These are phyloP conservation scores for Pholiota molesta DNA, from an alignment of 768 basidiomycete genomes.

Conservation along the genomic window DNA sequence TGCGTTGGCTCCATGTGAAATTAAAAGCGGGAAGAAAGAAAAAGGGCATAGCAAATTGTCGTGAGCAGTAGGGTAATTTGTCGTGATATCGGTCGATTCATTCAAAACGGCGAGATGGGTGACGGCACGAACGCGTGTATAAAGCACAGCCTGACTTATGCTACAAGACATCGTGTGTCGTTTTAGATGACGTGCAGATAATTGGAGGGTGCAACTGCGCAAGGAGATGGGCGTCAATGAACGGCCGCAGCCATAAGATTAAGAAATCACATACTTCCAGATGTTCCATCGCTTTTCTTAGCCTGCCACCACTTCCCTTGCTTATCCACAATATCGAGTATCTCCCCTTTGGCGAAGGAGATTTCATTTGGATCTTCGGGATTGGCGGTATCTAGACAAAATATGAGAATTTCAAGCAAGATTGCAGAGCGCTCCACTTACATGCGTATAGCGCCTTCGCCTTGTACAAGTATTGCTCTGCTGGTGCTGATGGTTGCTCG, in stretches of 20 bases:
- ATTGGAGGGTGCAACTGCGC: conserved; percentile 80
- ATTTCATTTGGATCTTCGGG: conserved; percentile 96
- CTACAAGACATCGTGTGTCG: conserved; percentile 1
- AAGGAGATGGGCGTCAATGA: conserved; percentile 13
- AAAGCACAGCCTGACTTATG: conserved; percentile 8
- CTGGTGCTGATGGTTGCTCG: conserved; percentile 29
- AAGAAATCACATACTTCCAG: conserved; percentile 68
- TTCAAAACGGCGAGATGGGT: conserved; percentile 12
- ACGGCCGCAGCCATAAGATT: not conserved
- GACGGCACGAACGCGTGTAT: conserved; percentile 4
- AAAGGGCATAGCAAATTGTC: conserved; percentile 25
- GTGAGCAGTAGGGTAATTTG: conserved; percentile 25
- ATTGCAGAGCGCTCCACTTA: conserved; percentile 34
- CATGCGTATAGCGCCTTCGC: conserved; percentile 92
- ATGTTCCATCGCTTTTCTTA: conserved; percentile 70
- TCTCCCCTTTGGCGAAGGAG: conserved; percentile 89
- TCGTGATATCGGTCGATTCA: conserved; percentile 21
- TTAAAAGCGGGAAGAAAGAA: conserved; percentile 8
- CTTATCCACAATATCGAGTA: conserved; percentile 91
- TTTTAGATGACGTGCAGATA: conserved; percentile 79
- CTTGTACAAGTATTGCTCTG: conserved; percentile 64
- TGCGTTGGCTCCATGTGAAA: conserved; percentile 5
- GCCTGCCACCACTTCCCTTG: conserved; percentile 96
- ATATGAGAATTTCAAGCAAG: conserved; percentile 24
- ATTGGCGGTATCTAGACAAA: conserved; percentile 79